Base-by-base conservation (phyloP, 129 eudicot species). In the Escallonia rubra region DNA sequence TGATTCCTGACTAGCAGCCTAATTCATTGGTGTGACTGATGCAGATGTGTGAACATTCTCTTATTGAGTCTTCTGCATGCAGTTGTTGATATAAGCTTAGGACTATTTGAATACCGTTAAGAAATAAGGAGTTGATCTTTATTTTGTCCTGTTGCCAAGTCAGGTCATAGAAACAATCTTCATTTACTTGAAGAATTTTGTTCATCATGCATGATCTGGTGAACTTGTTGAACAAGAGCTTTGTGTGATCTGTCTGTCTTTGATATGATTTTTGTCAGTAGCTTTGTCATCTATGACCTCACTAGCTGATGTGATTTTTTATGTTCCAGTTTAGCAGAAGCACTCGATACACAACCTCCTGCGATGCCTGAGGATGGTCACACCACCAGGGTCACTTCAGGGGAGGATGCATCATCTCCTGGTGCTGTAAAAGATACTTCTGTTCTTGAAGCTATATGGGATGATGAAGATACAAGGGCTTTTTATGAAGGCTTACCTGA, bases 321-420 rank as follows among this genome's bases (percentile, higher is more conserved):
- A 3, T 67, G 65, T 61, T 76, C 63, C 75, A 92, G 98, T 63
- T 84, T 92, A 77, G 98, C 98, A 9, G 98, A 92, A 84, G 95
- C 98, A 46, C 96, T 92, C 49, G 98, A 92, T 70, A 88, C 84
- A 89, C 94, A 86, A 68, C 96, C 98, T 72, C 98, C 96, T 10
- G 91, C 74, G 68, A 88, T 92, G 98, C 96, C 98, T 38, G 98
- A 92, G 81, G 98, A 92, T 82, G 89, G 95, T 69, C 91, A 86
- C 82, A 86, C 92, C 10, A 92, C 98, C 63, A 86, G 98, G 75
- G 83, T 92, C 59, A 84, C 91, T 60, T 78, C 96, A 59, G 81
- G 95, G 64, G 98, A 88, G 67, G 98, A 88, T 59, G 62, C 57
- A 51, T 72, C 79, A 63, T 88, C 96, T 72, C 72, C 95, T 70